phyloP scores from a whole-genome alignment of 345 rosid genomes.

The Eucalyptus erythrocorys region DNA sequence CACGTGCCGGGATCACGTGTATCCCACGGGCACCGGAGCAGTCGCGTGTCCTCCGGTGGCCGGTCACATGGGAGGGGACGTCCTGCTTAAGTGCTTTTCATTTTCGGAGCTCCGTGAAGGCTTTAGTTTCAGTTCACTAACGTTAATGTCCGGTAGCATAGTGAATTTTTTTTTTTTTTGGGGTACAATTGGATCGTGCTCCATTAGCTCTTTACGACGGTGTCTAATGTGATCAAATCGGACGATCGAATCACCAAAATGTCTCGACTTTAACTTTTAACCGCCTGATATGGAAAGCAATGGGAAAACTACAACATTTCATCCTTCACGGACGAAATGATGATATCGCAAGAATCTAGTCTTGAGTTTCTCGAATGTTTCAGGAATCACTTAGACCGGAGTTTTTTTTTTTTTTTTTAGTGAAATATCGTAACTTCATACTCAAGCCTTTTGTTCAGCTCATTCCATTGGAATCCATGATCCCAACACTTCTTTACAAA shows the following conservation, averaged over 20 bases:
- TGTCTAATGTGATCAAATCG: background rate
- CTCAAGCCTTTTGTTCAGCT: background rate
- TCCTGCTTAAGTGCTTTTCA: background rate
- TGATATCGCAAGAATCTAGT: background rate
- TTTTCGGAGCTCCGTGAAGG: background rate
- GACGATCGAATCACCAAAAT: background rate
- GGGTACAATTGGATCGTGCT: background rate
- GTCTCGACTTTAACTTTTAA: background rate
- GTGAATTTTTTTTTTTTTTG: background rate
- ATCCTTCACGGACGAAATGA: background rate
- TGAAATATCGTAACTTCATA: no score
- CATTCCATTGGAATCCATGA: no score
- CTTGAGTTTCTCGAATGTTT: background rate
- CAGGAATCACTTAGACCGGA: fast-evolving
- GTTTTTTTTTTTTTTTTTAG: background rate
- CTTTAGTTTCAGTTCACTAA: background rate
- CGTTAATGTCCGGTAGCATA: background rate
- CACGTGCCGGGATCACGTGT: slow-evolving; percentile 17
- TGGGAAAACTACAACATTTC: fast-evolving
- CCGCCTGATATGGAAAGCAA: fast-evolving
- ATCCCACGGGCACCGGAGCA: background rate
- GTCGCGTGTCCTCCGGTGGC: slow-evolving; percentile 24
- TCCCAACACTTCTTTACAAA: no score
- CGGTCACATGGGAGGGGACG: slow-evolving; percentile 3
- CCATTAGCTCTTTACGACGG: fast-evolving